These are phyloP conservation scores for Cyphellophora europaea DNA, from an alignment of 2,329 filamentous ascomycete genomes.

Conservation along the genomic window DNA sequence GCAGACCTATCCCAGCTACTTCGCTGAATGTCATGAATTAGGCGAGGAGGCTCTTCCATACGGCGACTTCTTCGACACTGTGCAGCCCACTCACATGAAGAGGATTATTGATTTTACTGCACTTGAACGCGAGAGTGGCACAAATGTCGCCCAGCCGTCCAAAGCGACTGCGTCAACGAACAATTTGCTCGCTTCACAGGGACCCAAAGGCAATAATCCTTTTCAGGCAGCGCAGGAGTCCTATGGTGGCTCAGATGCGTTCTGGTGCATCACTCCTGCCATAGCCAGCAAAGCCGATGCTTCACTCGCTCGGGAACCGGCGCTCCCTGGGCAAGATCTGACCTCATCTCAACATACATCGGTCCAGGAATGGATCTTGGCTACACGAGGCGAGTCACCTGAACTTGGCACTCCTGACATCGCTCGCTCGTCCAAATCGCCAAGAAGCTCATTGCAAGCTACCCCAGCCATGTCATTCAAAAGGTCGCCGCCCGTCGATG, in stretches of 20 bases:
- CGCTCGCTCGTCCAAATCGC: slow-evolving; percentile 3
- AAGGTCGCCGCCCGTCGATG: no score
- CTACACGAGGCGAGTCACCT: slow-evolving; percentile 3
- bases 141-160: slow-evolving; percentile 3
- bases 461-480: no score
- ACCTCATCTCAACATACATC: no score
- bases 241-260: no score
- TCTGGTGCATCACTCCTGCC: neutral
- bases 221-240: neutral
- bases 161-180: neutral
- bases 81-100: slow-evolving; percentile 21
- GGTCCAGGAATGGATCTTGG: no score
- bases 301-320: no score
- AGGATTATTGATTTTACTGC: slow-evolving; percentile 21
- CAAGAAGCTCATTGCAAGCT: no score
- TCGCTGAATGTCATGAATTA: slow-evolving; percentile 19
- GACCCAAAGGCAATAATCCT: neutral
- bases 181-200: neutral
- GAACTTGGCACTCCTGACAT: slow-evolving; percentile 8
- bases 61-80: slow-evolving; percentile 28
- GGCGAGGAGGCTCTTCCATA: slow-evolving; percentile 24
- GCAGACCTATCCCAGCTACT: slow-evolving; percentile 27
- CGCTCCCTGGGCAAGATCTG: no score
- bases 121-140: no score
- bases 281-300: neutral